Conservation (phyloP, 116 monocot species). For the Posidonia oceanica region DNA sequence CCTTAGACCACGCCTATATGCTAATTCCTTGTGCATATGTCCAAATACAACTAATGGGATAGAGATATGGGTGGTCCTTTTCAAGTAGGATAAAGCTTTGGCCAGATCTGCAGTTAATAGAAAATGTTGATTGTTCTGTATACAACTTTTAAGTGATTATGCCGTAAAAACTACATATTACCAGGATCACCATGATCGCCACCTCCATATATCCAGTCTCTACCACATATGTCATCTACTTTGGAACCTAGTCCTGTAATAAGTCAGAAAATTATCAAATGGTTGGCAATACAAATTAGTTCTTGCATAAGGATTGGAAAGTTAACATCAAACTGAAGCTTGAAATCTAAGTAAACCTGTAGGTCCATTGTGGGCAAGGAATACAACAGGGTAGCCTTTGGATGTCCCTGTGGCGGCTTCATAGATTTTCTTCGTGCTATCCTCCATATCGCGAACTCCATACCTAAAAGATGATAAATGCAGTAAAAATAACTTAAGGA, state of each 20-base stretch:
- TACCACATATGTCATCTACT: slow-evolving; percentile 66
- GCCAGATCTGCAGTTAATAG: slow-evolving; percentile 56
- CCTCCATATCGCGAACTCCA: slow-evolving; percentile 65
- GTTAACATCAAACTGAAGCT: background rate
- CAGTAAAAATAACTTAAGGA: background rate
- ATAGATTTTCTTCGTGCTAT: slow-evolving; percentile 64
- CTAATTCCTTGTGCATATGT: slow-evolving; percentile 82
- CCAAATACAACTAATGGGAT: slow-evolving; percentile 85
- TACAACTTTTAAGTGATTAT: background rate
- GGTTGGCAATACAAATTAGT: background rate
- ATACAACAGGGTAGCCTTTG: slow-evolving; percentile 37
- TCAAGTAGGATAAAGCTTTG: slow-evolving; percentile 50
- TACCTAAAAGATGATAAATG: slow-evolving; percentile 30
- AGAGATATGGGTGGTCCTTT: slow-evolving; percentile 19
- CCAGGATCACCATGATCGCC: slow-evolving; percentile 95
- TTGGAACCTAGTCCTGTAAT: slow-evolving; percentile 60
- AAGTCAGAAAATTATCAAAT: background rate
- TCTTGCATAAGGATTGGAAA: background rate
- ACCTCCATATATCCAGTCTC: slow-evolving; percentile 66
- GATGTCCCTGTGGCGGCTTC: slow-evolving; percentile 48
- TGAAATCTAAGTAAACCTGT: slow-evolving; percentile 31
- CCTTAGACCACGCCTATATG: slow-evolving; percentile 41
- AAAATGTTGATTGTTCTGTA: background rate
- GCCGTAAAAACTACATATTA: slow-evolving; percentile 5
- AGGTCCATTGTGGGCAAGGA: slow-evolving; percentile 94